Base-by-base conservation (phyloP, 495 filamentous ascomycete species). In the Filosporella fistucella region DNA sequence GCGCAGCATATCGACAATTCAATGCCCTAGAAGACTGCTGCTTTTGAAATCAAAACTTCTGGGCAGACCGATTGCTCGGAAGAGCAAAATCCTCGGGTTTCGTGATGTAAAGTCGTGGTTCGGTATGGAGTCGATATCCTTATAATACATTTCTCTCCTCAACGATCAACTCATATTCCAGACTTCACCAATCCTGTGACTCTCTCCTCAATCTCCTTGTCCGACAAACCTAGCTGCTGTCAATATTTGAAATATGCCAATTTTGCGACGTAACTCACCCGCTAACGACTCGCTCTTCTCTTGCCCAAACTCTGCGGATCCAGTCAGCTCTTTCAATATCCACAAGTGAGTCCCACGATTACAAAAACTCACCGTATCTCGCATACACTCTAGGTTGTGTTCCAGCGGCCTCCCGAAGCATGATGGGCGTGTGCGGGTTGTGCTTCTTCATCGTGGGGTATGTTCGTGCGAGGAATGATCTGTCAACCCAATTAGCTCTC, bases 371-470 rank as follows among this genome's bases (percentile, higher is more conserved):
- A 96, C 91, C 91, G 60, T 91, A 98, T 82, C 93, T 75, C 51
- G 94, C 90, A 66, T 84, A 97, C 35, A 98, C 85, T 59, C 78
- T 83, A 33, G 93, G 91, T 61, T 86, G 68, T 33, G 81, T 86
- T 51, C 83, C 88, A 41, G 77, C 64, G 25, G 94, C 93, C 69
- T 98, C 94, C 54, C 93, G 86, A 42, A 98, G 78, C 75, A 98
- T 70, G 68, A 98, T 97, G 39, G 93, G 93, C 33, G 80, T 95
- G 65, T 89, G 70, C 9, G 93, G 93, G 71, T 98, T 97, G 75
- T 93, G 84, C 78, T 95, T 94, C 80, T 98, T 98, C 91, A 98
- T 97, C 57, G 87, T 91, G 5, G 93, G 94, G 69, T 98, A 98
- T 45, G 91, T 87, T 65, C 86, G 81, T 49, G 82, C 82, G 40